phyloP scores from a whole-genome alignment of 164 flowering plant species.

The Vitis labrusca region DNA sequence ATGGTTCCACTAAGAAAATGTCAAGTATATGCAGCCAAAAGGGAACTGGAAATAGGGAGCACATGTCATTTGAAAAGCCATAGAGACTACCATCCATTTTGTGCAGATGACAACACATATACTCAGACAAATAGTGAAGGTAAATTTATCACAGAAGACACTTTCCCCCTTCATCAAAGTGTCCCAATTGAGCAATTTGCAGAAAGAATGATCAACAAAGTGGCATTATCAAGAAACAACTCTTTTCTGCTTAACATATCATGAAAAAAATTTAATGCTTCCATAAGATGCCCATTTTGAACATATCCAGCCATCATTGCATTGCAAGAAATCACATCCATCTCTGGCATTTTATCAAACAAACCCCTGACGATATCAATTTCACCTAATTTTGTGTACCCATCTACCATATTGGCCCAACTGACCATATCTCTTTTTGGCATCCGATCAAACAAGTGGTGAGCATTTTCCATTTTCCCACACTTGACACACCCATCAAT shows the following conservation, averaged over 20 bases:
- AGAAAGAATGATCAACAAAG: constrained; percentile 49
- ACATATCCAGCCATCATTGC: constrained; percentile 69
- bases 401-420: constrained; percentile 67
- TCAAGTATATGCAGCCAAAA: too few relatives aligned
- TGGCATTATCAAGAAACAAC: constrained; percentile 48
- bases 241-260: constrained; percentile 24
- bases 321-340: constrained; percentile 60
- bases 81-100: too few relatives aligned
- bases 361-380: constrained; percentile 38
- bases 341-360: constrained; percentile 52
- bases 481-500: constrained; percentile 59
- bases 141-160: too few relatives aligned
- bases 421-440: constrained; percentile 49
- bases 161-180: constrained; percentile 34
- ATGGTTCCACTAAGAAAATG: too few relatives aligned
- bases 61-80: too few relatives aligned
- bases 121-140: too few relatives aligned
- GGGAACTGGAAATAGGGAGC: too few relatives aligned
- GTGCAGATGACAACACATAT: too few relatives aligned
- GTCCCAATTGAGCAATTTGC: constrained; percentile 56
- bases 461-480: constrained; percentile 53
- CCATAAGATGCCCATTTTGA: constrained; percentile 37
- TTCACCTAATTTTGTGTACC: constrained; percentile 49
- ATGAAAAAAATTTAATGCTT: constrained; percentile 55
- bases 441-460: constrained; percentile 48